Conservation (phyloP, 345 rosid species). For the Microthlaspi erraticum region DNA sequence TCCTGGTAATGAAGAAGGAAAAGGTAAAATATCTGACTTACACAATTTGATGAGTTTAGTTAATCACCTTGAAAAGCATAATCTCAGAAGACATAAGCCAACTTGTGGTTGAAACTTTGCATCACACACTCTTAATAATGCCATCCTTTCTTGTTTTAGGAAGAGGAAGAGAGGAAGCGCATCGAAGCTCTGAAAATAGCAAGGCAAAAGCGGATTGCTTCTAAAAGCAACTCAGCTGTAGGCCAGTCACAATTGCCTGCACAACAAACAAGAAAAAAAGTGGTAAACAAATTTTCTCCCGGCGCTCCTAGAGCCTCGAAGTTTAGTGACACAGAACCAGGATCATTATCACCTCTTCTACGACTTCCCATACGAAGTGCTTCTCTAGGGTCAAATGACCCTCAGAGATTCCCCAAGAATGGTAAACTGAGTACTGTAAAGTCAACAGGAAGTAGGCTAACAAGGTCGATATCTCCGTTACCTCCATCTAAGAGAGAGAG, state of each 20-base stretch:
- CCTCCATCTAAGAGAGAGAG: conserved; percentile 62
- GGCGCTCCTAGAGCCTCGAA: conserved; percentile 71
- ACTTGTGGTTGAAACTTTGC: neutral
- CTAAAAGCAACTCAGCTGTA: conserved; percentile 60
- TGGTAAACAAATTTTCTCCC: conserved; percentile 67
- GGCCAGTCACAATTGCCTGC: conserved; percentile 51
- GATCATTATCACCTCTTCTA: conserved; percentile 72
- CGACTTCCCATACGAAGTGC: conserved; percentile 55
- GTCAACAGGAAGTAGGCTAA: conserved; percentile 61
- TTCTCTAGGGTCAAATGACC: conserved; percentile 59
- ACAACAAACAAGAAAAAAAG: conserved; percentile 59
- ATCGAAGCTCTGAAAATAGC: conserved; percentile 76
- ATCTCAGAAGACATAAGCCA: neutral
- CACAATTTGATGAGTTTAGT: neutral
- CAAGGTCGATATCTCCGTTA: conserved; percentile 62
- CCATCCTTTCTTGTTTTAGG: conserved; percentile 51
- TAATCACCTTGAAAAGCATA: conserved; percentile 8
- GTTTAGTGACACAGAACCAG: conserved; percentile 82
- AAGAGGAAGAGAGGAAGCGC: conserved; percentile 76
- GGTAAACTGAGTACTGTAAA: conserved; percentile 56
- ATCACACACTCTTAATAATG: conserved; percentile 5
- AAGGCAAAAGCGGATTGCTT: conserved; percentile 91
- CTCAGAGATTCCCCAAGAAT: conserved; percentile 58
- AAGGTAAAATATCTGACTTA: conserved; percentile 52
- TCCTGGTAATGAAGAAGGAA: conserved; percentile 93